Evolutionary conservation across 2,329 filamentous ascomycete genomes (phyloP).

Genomic region (Fusarium euwallaceae): DNA sequence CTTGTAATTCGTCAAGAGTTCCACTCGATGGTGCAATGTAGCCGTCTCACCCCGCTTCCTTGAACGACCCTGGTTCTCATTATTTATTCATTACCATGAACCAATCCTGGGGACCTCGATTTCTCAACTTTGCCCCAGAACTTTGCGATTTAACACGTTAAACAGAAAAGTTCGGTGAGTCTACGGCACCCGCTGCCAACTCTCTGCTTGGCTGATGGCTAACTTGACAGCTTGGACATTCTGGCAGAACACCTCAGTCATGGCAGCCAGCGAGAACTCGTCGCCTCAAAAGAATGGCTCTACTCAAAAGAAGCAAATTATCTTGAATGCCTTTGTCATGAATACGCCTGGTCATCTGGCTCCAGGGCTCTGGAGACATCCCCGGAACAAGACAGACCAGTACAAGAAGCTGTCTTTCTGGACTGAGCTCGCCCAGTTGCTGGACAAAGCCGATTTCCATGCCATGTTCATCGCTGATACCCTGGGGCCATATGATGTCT

Average conservation of each 20-base stretch:
- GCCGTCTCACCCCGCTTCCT: neutral
- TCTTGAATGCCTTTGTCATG: slow-evolving; percentile 13
- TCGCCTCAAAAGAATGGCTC: neutral
- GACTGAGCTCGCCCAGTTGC: slow-evolving; percentile 61
- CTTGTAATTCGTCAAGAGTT: neutral
- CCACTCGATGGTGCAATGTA: neutral
- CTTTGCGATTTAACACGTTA: too few species aligned
- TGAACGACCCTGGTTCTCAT: neutral
- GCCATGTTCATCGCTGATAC: slow-evolving; percentile 49
- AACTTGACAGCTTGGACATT: too few species aligned
- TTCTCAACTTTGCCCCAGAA: too few species aligned
- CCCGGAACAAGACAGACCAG: slow-evolving; percentile 32
- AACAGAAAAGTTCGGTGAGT: too few species aligned
- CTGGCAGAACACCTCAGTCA: too few species aligned
- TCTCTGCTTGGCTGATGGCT: too few species aligned
- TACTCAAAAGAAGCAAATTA: neutral
- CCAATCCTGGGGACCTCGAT: too few species aligned
- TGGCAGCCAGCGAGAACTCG: neutral
- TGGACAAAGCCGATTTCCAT: slow-evolving; percentile 61
- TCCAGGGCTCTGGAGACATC: slow-evolving; percentile 38
- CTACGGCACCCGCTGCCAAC: too few species aligned
- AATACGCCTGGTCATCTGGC: slow-evolving; percentile 32
- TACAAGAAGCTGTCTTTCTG: slow-evolving; percentile 54
- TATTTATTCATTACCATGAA: too few species aligned
- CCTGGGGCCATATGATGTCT: neutral